A percentile compares a stretch with the other conserved stretches of the same genome.
Conservation (phyloP, 1,284 basidiomycete genomes). For the Naganishia liquefaciens region DNA sequence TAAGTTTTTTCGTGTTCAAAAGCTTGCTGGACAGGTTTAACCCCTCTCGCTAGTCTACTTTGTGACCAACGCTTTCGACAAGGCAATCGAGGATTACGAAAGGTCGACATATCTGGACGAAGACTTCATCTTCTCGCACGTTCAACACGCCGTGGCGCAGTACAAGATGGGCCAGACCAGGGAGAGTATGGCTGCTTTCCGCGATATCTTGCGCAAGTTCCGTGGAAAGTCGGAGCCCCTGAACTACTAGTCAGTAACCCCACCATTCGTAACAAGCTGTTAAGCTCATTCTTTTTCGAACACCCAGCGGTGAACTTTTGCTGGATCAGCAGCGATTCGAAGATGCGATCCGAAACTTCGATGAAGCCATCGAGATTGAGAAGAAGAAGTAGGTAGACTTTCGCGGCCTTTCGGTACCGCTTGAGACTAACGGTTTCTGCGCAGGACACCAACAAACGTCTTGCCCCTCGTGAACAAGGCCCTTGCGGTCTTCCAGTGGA, state of each 20-base stretch:
- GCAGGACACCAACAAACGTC: slow-evolving; percentile 69
- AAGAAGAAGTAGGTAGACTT: slow-evolving; percentile 62
- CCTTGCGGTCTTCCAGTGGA: slow-evolving; percentile 92
- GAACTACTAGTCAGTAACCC: slow-evolving; percentile 78
- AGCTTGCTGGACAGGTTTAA: neutral
- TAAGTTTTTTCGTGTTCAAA: slow-evolving; percentile 45
- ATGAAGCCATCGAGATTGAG: slow-evolving; percentile 87
- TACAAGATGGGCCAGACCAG: slow-evolving; percentile 84
- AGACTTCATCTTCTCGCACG: slow-evolving; percentile 88
- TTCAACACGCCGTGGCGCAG: slow-evolving; percentile 94
- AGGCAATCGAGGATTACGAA: slow-evolving; percentile 86
- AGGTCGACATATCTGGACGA: slow-evolving; percentile 77
- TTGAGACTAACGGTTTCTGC: slow-evolving; percentile 39
- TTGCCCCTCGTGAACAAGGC: slow-evolving; percentile 97
- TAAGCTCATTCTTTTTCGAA: neutral
- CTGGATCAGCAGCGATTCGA: slow-evolving; percentile 88
- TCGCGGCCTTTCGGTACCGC: neutral
- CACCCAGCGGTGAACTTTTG: slow-evolving; percentile 81
- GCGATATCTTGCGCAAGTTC: slow-evolving; percentile 76
- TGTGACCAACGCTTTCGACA: slow-evolving; percentile 85
- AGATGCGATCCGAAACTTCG: slow-evolving; percentile 94
- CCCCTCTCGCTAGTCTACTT: slow-evolving; percentile 71
- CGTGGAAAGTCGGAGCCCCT: slow-evolving; percentile 78
- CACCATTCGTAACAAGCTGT: neutral
- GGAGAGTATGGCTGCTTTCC: slow-evolving; percentile 86